These are phyloP conservation scores for Cystobasidium onofrii DNA, from an alignment of 768 basidiomycete species.

Conservation along the genomic window DNA sequence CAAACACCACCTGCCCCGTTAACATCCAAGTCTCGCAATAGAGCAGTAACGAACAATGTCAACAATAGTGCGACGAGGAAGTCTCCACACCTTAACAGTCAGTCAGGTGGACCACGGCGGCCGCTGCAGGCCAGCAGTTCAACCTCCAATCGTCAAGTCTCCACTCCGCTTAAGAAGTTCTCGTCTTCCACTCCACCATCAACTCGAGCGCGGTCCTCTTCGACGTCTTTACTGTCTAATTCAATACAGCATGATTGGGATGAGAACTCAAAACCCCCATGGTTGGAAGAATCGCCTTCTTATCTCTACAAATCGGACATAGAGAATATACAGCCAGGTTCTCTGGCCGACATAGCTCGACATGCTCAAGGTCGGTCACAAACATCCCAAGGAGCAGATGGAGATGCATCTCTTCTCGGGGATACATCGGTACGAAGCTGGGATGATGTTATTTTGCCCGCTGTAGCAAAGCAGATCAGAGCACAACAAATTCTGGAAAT, in stretches of 20 bases:
- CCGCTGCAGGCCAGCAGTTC: not conserved
- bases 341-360: conserved; percentile 12
- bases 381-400: not conserved
- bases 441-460: conserved; percentile 27
- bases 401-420: not conserved
- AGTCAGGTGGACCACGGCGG: not conserved
- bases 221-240: not conserved
- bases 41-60: not conserved
- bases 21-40: not conserved
- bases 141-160: not conserved
- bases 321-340: not conserved
- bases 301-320: conserved; percentile 25
- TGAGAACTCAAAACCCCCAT: conserved; percentile 9
- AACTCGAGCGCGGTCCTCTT: not conserved
- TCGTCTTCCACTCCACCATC: not conserved
- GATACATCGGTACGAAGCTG: conserved; percentile 14
- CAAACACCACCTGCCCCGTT: not conserved
- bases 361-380: conserved; percentile 8
- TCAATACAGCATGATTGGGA: not conserved
- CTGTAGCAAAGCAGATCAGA: conserved; percentile 28
- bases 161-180: conserved; percentile 1
- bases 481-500: conserved; percentile 3
- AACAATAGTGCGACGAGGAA: not conserved
- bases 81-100: not conserved
- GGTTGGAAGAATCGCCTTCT: conserved; percentile 3